Evolutionary conservation across 176 grass and related monocot species (phyloP).

Genomic region (Cymbopogon citratus): DNA sequence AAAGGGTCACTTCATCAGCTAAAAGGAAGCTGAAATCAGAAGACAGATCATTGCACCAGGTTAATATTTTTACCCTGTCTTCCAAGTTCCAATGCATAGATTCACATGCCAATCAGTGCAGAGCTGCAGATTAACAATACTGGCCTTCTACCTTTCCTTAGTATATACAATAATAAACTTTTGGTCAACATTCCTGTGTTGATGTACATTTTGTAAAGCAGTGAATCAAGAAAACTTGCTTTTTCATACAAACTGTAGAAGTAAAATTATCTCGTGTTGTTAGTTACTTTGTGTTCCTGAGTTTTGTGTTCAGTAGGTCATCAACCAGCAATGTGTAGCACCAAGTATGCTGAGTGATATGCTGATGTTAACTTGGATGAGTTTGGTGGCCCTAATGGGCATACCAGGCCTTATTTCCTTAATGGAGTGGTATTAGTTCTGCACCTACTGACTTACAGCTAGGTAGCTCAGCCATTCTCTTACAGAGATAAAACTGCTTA

Average conservation of each 20-base stretch:
- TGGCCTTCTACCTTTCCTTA: neutral
- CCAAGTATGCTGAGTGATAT: too few species aligned
- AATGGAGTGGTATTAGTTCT: too few species aligned
- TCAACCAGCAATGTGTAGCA: too few species aligned
- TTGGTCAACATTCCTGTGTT: neutral
- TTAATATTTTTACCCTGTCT: neutral
- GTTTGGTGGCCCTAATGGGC: too few species aligned
- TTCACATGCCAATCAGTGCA: neutral
- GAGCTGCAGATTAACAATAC: neutral
- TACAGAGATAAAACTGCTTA: too few species aligned
- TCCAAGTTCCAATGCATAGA: conserved; percentile 10
- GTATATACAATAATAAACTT: neutral
- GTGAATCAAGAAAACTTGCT: neutral
- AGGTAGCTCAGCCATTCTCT: neutral
- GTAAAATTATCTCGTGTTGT: too few species aligned
- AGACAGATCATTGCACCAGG: conserved; percentile 87
- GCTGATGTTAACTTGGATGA: too few species aligned
- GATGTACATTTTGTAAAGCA: neutral
- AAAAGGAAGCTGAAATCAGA: conserved; percentile 92
- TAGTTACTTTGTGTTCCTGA: too few species aligned
- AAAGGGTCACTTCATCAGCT: conserved; percentile 90
- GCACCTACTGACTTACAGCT: neutral
- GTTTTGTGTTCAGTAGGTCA: too few species aligned
- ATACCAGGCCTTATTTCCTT: too few species aligned
- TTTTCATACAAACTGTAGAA: too few species aligned